Conservation (phyloP, 768 basidiomycete genomes). For the Amanita thiersii region DNA sequence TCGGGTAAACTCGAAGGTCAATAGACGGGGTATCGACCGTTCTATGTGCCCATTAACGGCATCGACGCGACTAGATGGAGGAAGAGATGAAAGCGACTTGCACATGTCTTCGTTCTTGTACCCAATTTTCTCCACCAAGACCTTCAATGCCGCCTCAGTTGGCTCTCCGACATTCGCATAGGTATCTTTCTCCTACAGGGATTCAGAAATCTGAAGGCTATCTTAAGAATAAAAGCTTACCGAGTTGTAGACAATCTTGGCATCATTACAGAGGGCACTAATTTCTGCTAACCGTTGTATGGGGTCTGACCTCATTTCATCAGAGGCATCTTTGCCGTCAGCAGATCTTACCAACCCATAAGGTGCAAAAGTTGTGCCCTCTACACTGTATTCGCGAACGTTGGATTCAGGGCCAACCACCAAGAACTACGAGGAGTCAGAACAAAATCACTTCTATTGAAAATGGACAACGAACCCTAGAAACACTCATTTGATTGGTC, state of each 20-base stretch:
- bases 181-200: constrained; percentile 58
- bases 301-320: constrained; percentile 58
- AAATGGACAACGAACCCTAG: constrained; percentile 40
- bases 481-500: constrained; percentile 97
- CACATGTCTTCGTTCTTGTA: constrained; percentile 52
- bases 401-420: constrained; percentile 50
- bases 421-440: constrained; percentile 49
- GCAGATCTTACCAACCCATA: constrained; percentile 61
- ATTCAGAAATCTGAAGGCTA: constrained; percentile 2
- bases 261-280: constrained; percentile 89
- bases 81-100: constrained; percentile 48
- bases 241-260: constrained; percentile 77
- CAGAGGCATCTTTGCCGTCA: constrained; percentile 50
- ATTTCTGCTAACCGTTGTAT: constrained; percentile 87
- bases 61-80: constrained; percentile 58
- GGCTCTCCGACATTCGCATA: constrained; percentile 92
- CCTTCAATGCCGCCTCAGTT: constrained; percentile 94
- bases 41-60: constrained; percentile 85
- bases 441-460: not conserved
- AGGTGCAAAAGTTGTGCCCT: constrained; percentile 91
- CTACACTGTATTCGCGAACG: constrained; percentile 69
- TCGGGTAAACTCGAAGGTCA: constrained; percentile 96
- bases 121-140: constrained; percentile 91
- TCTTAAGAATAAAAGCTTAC: constrained; percentile 30
- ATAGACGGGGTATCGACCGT: constrained; percentile 60